phyloP scores from a whole-genome alignment of 2,329 filamentous ascomycete species.

The Clarireedia paspali region DNA sequence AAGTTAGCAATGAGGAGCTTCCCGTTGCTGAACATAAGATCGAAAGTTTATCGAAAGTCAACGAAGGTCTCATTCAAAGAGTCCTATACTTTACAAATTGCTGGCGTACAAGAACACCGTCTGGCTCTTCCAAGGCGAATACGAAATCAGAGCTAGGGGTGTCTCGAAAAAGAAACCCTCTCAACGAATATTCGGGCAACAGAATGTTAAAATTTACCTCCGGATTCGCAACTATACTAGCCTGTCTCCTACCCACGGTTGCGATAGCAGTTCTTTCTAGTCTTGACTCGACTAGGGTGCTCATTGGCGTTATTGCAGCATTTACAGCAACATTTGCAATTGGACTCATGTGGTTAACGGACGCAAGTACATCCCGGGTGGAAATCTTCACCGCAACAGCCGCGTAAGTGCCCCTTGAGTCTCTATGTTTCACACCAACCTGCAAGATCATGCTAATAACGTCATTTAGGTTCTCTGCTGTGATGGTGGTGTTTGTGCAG shows the following conservation, averaged over 20 bases:
- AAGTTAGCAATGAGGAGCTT: neutral
- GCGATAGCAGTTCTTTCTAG: slow-evolving; percentile 18
- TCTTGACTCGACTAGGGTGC: slow-evolving; percentile 1
- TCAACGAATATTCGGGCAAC: slow-evolving; percentile 6
- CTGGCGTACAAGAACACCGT: too few relatives aligned
- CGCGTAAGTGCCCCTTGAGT: slow-evolving; percentile 12
- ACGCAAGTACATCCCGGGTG: slow-evolving; percentile 11
- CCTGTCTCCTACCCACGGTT: slow-evolving; percentile 15
- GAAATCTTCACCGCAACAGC: slow-evolving; percentile 22
- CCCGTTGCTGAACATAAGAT: neutral
- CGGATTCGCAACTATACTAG: slow-evolving; percentile 11
- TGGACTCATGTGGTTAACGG: slow-evolving; percentile 15
- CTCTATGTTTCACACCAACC: neutral
- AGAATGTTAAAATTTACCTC: neutral
- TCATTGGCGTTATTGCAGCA: slow-evolving; percentile 13
- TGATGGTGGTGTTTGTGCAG: slow-evolving; percentile 19
- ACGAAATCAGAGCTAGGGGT: too few relatives aligned
- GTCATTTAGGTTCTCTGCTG: slow-evolving; percentile 15
- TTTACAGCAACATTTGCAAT: slow-evolving; percentile 17
- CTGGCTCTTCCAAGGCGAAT: too few relatives aligned
- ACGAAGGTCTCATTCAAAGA: too few relatives aligned
- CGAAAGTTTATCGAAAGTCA: too few relatives aligned
- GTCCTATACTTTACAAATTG: too few relatives aligned
- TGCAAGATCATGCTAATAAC: neutral
- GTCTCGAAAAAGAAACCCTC: neutral